phyloP scores from a whole-genome alignment of 2,329 filamentous ascomycete species.

The Ophiosphaerella narmari region DNA sequence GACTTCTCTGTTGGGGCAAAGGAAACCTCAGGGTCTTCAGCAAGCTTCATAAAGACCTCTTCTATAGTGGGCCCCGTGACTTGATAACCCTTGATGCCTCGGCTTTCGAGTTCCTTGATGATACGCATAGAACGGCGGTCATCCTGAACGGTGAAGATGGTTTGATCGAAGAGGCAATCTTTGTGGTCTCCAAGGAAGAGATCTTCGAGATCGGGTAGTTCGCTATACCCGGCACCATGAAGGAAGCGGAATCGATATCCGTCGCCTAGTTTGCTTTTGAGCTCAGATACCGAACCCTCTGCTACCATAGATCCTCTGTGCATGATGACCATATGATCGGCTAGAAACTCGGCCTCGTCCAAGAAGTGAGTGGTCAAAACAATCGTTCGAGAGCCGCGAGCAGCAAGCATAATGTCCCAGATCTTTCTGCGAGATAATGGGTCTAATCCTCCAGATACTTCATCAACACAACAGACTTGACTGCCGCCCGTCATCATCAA shows the following conservation, averaged over 20 bases:
- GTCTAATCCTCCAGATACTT: slow-evolving; percentile 84
- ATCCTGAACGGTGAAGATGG: slow-evolving; percentile 71
- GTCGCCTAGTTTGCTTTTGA: slow-evolving; percentile 77
- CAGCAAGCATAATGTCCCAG: slow-evolving; percentile 87
- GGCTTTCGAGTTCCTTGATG: slow-evolving; percentile 68
- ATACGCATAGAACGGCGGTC: slow-evolving; percentile 71
- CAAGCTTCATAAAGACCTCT: slow-evolving; percentile 83
- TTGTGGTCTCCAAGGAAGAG: slow-evolving; percentile 13
- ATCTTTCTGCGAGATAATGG: slow-evolving; percentile 83
- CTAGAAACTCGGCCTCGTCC: slow-evolving; percentile 6
- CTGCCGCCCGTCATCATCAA: slow-evolving; percentile 80
- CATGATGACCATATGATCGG: slow-evolving; percentile 6
- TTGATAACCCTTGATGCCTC: slow-evolving; percentile 72
- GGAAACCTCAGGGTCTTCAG: slow-evolving; percentile 61
- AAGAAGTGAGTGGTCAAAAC: slow-evolving; percentile 80
- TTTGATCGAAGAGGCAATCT: slow-evolving; percentile 61
- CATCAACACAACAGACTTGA: slow-evolving; percentile 83
- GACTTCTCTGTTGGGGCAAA: neutral
- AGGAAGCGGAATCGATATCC: slow-evolving; percentile 70
- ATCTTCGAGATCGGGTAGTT: slow-evolving; percentile 15
- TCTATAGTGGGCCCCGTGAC: slow-evolving; percentile 87
- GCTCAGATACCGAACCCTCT: slow-evolving; percentile 77
- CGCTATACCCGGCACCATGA: slow-evolving; percentile 38
- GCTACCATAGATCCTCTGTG: slow-evolving; percentile 75
- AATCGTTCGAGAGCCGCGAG: slow-evolving; percentile 77